Evolutionary conservation across 805 yeast genomes (phyloP), one percentile per base, ranked within the genome.

Genomic region (Lipomyces lipofer): DNA sequence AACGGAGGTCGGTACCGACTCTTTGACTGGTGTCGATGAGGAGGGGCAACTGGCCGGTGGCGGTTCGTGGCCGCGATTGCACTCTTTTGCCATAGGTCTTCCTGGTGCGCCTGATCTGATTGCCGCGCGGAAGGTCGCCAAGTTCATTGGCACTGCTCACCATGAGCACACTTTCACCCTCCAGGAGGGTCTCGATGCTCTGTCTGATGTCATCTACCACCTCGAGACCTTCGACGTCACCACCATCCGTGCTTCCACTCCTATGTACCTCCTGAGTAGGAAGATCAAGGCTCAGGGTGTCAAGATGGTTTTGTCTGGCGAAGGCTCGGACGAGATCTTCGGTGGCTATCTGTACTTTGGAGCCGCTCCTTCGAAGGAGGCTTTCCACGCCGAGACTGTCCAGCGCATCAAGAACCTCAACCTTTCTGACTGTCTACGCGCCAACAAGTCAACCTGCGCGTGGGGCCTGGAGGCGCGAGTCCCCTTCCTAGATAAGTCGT

Each of bases 401-500:
- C 79, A 86, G 77, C 83, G 99, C 73, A 97, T 94, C 66, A 89
- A 94, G 80, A 91, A 94, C 92, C 80, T 94, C 75, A 97, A 94
- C 75, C 84, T 84, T 65, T 89, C 98, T 59, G 99, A 94, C 78
- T 92, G 98, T 78, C 78, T 94, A 71, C 86, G 99, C 75, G 99
- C 99, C 63, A 94, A 94, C 87, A 94, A 94, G 77, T 91, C 97
- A 30, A 94, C 99, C 56, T 88, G 94, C 97, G 98, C 99, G 42
- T 94, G 99, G 99, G 99, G 99, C 73, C 81, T 94, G 62, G 99
- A 94, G 78, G 99, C 99, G 59, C 87, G 99, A 77, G 99, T 94
- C 64, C 99, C 99, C 64, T 94, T 94, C 87, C 81, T 94, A 76
- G 99, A 94, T 76, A 88, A 84, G 77, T 80, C 84, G 71, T 94